Evolutionary conservation across 176 grass and related monocot species (phyloP), one percentile per base, ranked within the genome.

Genomic region (Leersia perrieri): DNA sequence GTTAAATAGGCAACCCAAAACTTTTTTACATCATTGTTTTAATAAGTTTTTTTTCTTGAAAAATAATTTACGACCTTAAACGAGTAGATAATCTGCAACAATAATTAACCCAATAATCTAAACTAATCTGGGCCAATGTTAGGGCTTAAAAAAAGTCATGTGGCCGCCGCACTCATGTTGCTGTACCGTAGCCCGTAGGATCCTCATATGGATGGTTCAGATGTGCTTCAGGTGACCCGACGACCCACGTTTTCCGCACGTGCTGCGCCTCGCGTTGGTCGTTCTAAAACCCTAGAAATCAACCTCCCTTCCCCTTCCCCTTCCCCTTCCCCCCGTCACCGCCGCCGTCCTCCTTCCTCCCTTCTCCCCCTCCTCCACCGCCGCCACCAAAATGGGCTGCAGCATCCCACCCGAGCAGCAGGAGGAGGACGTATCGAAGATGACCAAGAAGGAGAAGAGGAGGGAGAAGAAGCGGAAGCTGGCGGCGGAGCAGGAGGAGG

Each of bases 381-480:
- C 16, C 63, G 5, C 73, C 51, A 33, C 73, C 60, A 70, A 57
- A 38, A 89, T 89, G 82, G 87, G 72, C 25, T 71, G 40, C 82
- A 64, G 75, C 18, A 32, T 85, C 8, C 39, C 39, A 18, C 30
- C 87, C 40, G 71, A 36, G 15, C 82, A 85, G 58, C 82, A 85
- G 60, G 77, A 40, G 60, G 77, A 40, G 82, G 64, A 76, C 68
- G 32, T 74, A 29, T 74, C 75, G 22, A 64, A 40, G 71, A 55
- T 15, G 20, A 58, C 15, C 16, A 89, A 89, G 40, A 83, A 81
- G 82, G 73, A 81, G 2, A 86, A 84, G 42, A 91, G 86, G 71
- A 84, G 63, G 49, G 85, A 85, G 78, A 94, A 88, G 80, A 94
- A 88, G 86, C 75, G 82, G 57, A 88, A 88, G 69, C 47, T 76